A percentile compares a stretch with the other conserved stretches of the same genome.
Conservation (phyloP, 75 land plant genomes). For the Cunninghamia lanceolata region DNA sequence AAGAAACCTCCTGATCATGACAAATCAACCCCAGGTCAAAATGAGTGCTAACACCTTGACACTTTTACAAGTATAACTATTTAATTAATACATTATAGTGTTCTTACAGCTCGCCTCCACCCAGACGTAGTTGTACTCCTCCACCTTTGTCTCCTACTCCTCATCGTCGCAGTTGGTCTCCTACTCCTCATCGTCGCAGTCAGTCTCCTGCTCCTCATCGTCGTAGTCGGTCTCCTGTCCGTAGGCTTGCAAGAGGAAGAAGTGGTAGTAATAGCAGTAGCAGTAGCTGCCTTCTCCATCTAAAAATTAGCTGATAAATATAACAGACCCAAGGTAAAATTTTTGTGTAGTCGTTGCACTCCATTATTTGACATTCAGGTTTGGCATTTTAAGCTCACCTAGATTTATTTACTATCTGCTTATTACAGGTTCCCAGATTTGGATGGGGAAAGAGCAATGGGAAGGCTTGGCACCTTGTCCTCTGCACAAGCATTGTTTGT, state of each 20-base stretch:
- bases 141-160: conserved; percentile 77
- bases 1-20: too few relatives aligned
- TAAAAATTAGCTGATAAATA: background rate
- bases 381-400: background rate
- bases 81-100: background rate
- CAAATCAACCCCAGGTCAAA: too few relatives aligned
- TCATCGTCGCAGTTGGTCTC: conserved; percentile 73
- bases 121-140: conserved; percentile 75
- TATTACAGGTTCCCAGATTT: background rate
- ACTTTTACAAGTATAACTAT: too few relatives aligned
- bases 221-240: conserved; percentile 78
- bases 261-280: conserved; percentile 67
- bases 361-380: background rate
- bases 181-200: too few relatives aligned
- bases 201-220: conserved; percentile 71
- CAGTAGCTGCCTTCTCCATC: conserved; percentile 37
- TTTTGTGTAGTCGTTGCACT: background rate
- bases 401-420: background rate
- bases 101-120: conserved; percentile 36
- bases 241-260: conserved; percentile 62
- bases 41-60: too few relatives aligned
- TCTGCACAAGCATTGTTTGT: background rate
- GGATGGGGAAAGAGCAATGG: background rate
- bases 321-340: background rate
- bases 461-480: background rate